Evolutionary conservation across 1,284 basidiomycete species (phyloP).

Genomic region (Ceratobasidium theobromae): DNA sequence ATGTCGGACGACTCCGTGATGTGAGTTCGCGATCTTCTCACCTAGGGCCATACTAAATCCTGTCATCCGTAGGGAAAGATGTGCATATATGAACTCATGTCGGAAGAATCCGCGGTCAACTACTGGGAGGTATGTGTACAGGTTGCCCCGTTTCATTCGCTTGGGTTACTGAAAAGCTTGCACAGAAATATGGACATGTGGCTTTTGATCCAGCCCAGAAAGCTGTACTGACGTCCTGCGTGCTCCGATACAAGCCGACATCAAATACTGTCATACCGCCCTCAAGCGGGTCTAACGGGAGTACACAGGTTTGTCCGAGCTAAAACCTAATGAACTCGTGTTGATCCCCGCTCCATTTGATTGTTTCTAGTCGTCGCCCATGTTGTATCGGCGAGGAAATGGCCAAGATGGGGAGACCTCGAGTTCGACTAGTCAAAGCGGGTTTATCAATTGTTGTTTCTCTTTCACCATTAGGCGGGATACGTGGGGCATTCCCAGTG

Average conservation of each 20-base stretch:
- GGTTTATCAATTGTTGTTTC: conserved; percentile 89
- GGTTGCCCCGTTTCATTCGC: background rate
- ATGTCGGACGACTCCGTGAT: conserved; percentile 78
- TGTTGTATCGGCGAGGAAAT: conserved; percentile 33
- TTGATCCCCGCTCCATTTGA: background rate
- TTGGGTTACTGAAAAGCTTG: background rate
- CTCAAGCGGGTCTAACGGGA: conserved; percentile 30
- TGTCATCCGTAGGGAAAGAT: conserved; percentile 67
- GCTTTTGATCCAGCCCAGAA: conserved; percentile 86
- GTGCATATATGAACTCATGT: conserved; percentile 97
- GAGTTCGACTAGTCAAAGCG: conserved; percentile 55
- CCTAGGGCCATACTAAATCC: conserved; percentile 35
- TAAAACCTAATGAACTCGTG: no score
- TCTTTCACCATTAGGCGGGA: conserved; percentile 93
- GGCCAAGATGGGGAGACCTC: conserved; percentile 24
- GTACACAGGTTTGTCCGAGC: conserved; percentile 7
- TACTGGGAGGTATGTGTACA: conserved; percentile 83
- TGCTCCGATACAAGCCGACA: conserved; percentile 74
- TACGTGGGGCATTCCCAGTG: conserved; percentile 88
- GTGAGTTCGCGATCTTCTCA: conserved; percentile 47
- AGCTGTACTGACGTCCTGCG: conserved; percentile 91
- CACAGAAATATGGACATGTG: conserved; percentile 88
- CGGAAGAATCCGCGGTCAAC: conserved; percentile 93
- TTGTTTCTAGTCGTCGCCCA: conserved; percentile 37
- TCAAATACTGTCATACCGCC: conserved; percentile 44